A percentile compares a stretch with the other conserved stretches of the same genome.
phyloP scores from a whole-genome alignment of 345 rosid species.

The sweet orange (Citrus sinensis) region DVS_A1.0 CM039168.1:29891001-29891500 shows the following conservation, averaged over 20 bases:
- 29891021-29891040: background rate
- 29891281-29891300: background rate
- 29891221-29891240: constrained; percentile 5
- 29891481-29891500: too few species aligned
- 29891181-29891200: background rate
- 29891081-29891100: constrained; percentile 84
- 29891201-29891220: background rate
- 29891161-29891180: constrained; percentile 2
- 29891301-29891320: background rate
- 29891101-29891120: constrained; percentile 91
- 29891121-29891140: constrained; percentile 81
- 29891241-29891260: background rate
- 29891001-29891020: background rate
- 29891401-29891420: background rate
- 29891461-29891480: background rate
- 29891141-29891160: constrained; percentile 33
- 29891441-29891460: background rate
- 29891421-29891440: background rate
- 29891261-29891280: background rate
- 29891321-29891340: background rate
- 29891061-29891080: constrained; percentile 96
- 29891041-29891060: constrained; percentile 43
- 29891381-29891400: background rate
- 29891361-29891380: background rate
- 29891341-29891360: background rate